Evolutionary conservation across 768 basidiomycete species (phyloP).

Genomic region (Gloeophyllum trabeum): DNA sequence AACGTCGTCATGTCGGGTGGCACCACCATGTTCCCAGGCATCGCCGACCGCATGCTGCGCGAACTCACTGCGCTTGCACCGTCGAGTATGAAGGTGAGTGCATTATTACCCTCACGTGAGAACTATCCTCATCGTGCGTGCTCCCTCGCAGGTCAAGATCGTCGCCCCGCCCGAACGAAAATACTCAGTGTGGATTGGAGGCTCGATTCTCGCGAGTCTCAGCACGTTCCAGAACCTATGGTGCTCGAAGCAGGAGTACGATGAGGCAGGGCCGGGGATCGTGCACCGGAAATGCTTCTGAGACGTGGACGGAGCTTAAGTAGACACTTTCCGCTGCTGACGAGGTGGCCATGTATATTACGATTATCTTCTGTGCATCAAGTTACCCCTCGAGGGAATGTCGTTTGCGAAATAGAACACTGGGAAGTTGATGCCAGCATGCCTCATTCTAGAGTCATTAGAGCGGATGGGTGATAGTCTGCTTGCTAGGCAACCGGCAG

Average conservation of each 20-base stretch:
- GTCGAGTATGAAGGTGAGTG: conserved; percentile 48
- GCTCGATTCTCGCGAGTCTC: conserved; percentile 39
- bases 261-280: conserved; percentile 42
- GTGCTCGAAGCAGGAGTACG: conserved; percentile 51
- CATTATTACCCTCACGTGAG: neutral
- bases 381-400: no score
- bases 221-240: conserved; percentile 63
- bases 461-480: no score
- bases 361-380: no score
- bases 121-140: neutral
- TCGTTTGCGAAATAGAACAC: no score
- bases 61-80: conserved; percentile 57
- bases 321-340: no score
- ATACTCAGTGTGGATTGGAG: conserved; percentile 57
- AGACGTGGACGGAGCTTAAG: no score
- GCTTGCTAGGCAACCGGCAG: no score
- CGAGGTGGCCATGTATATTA: no score
- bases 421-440: no score
- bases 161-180: conserved; percentile 61
- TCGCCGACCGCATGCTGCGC: conserved; percentile 63
- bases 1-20: conserved; percentile 55
- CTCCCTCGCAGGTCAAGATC: conserved; percentile 34
- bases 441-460: no score
- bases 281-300: conserved; percentile 35
- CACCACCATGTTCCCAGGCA: conserved; percentile 54